These are phyloP conservation scores for Smallanthus sonchifolius DNA, from an alignment of 129 eudicot genomes.

Conservation along the genomic window DNA sequence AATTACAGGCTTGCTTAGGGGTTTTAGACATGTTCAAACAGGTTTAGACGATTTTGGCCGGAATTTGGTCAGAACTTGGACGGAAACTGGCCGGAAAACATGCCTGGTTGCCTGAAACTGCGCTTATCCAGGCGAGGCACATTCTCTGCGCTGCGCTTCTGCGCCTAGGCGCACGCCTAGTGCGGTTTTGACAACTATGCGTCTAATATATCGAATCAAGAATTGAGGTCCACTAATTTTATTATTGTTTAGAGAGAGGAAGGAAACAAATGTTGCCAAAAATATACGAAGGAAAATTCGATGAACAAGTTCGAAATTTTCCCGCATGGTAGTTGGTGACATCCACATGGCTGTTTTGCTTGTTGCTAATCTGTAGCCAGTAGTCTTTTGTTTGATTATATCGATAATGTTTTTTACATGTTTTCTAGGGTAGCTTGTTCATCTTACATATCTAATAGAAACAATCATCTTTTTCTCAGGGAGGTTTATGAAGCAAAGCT, in stretches of 20 bases:
- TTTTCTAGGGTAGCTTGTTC: slow-evolving; percentile 1
- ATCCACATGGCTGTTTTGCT: not conserved
- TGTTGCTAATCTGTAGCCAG: not conserved
- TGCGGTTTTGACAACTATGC: too few relatives aligned
- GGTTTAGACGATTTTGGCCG: too few relatives aligned
- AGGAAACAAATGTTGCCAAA: not conserved
- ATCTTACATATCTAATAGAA: not conserved
- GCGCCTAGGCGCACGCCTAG: too few relatives aligned
- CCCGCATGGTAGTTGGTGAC: not conserved
- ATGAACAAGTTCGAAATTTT: not conserved
- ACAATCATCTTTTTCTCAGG: slow-evolving; percentile 1
- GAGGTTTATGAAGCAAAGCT: not conserved
- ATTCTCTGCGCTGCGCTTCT: too few relatives aligned
- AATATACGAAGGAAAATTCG: not conserved
- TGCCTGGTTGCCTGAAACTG: too few relatives aligned
- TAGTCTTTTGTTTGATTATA: not conserved
- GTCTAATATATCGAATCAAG: not conserved
- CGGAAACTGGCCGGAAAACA: too few relatives aligned
- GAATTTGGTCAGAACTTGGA: too few relatives aligned
- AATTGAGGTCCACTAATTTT: not conserved
- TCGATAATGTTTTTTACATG: not conserved
- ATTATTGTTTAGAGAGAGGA: not conserved
- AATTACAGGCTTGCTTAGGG: too few relatives aligned
- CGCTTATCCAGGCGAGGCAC: too few relatives aligned
- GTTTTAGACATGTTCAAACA: too few relatives aligned